Evolutionary conservation across 192 early-diverging fungal genomes (phyloP).

Genomic region (Coemansia sp.): DNA sequence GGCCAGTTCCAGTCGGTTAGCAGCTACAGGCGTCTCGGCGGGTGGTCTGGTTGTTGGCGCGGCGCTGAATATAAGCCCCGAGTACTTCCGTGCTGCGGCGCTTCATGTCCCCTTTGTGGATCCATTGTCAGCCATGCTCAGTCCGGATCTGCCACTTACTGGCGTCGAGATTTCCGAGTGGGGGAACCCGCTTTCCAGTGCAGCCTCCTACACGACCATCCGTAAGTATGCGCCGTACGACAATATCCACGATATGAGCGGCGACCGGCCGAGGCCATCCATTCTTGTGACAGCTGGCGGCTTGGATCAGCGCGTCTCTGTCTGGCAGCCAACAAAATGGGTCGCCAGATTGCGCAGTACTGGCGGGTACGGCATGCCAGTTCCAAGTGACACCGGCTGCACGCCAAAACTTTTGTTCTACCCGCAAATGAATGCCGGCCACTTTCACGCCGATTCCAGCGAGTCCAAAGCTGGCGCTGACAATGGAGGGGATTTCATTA

Average conservation of each 20-base stretch:
- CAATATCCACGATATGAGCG: slow-evolving; percentile 39
- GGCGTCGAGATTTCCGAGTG: slow-evolving; percentile 75
- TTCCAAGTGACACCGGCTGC: too few species aligned
- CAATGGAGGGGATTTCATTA: slow-evolving; percentile 7
- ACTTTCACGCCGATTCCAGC: slow-evolving; percentile 26
- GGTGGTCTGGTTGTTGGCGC: slow-evolving; percentile 80
- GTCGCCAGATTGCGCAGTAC: slow-evolving; percentile 71
- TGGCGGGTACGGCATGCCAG: slow-evolving; percentile 18
- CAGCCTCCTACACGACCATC: slow-evolving; percentile 61
- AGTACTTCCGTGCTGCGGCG: slow-evolving; percentile 74
- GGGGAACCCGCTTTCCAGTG: slow-evolving; percentile 67
- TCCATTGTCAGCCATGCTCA: slow-evolving; percentile 83
- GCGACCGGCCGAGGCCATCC: slow-evolving; percentile 45
- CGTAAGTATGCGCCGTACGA: slow-evolving; percentile 72
- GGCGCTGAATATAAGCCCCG: slow-evolving; percentile 64
- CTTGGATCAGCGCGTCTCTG: slow-evolving; percentile 78
- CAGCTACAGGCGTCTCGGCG: slow-evolving; percentile 74
- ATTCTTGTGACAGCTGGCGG: slow-evolving; percentile 78
- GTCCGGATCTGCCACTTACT: slow-evolving; percentile 71
- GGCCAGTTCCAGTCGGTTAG: slow-evolving; percentile 58
- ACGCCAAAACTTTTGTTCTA: slow-evolving; percentile 32
- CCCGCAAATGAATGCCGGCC: slow-evolving; percentile 31
- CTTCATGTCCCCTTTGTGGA: slow-evolving; percentile 86
- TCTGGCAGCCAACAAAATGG: slow-evolving; percentile 88
- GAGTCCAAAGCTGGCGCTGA: slow-evolving; percentile 1